Conservation (phyloP, 257 asterid genomes). For the Salvia miltiorrhiza region DNA sequence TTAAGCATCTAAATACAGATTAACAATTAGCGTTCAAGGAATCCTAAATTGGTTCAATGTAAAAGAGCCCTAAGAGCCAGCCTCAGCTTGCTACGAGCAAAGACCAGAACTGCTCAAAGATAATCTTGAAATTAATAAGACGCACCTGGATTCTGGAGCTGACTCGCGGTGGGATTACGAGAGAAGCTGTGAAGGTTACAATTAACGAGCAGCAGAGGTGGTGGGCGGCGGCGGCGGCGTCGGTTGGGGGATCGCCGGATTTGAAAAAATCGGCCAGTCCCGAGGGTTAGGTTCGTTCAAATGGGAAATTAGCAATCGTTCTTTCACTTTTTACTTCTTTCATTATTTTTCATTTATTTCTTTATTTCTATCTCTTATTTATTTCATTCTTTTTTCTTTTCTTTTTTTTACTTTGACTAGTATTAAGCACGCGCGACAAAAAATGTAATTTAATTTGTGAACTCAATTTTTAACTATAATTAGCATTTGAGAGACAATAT, state of each 20-base stretch:
- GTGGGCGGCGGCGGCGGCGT: background rate
- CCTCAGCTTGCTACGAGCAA: background rate
- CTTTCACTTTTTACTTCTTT: background rate
- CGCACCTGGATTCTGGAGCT: background rate
- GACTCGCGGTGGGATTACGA: background rate
- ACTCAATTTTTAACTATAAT: no score
- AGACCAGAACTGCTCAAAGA: background rate
- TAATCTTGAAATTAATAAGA: background rate
- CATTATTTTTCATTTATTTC: background rate
- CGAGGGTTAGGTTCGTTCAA: background rate
- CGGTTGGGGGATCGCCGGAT: background rate
- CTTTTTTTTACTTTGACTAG: no score
- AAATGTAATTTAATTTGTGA: no score
- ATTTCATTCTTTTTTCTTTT: no score
- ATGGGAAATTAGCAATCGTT: background rate
- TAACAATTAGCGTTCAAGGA: background rate
- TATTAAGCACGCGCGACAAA: no score
- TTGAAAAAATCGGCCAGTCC: background rate
- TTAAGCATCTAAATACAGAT: background rate
- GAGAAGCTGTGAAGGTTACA: background rate
- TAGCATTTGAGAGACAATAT: no score
- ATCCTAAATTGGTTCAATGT: background rate
- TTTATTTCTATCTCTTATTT: no score
- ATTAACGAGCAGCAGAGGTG: background rate
- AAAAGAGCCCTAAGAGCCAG: no score